Conservation (phyloP, 2,329 filamentous ascomycete genomes). For the Fusarium tricinctum region DNA sequence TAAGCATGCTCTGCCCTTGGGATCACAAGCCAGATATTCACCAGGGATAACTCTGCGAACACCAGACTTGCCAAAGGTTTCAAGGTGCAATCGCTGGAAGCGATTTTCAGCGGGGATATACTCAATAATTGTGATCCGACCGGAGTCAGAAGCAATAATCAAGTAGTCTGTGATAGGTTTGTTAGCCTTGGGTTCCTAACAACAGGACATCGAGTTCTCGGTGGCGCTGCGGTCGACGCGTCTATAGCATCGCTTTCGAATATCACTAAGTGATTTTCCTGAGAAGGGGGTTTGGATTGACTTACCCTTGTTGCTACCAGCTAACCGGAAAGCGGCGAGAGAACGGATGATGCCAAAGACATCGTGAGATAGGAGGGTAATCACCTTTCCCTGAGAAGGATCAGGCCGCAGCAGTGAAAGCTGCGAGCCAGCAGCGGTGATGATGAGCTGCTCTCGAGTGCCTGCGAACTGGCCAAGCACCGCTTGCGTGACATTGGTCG, state of each 20-base stretch:
- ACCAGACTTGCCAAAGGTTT: constrained; percentile 98
- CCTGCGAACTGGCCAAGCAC: constrained; percentile 95
- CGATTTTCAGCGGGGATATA: constrained; percentile 88
- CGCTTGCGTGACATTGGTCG: constrained; percentile 89
- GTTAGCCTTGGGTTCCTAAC: constrained; percentile 48
- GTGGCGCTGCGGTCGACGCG: constrained; percentile 39
- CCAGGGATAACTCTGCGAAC: constrained; percentile 93
- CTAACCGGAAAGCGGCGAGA: constrained; percentile 89
- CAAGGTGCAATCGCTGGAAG: constrained; percentile 90
- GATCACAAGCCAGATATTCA: constrained; percentile 95
- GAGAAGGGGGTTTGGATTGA: constrained; percentile 57
- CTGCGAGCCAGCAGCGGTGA: constrained; percentile 91
- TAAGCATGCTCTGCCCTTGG: constrained; percentile 94
- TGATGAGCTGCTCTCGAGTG: constrained; percentile 97
- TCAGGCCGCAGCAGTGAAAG: constrained; percentile 90
- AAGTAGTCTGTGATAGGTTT: constrained; percentile 80
- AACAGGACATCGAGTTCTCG: constrained; percentile 48
- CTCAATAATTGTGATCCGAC: constrained; percentile 93
- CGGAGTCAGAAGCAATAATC: constrained; percentile 94
- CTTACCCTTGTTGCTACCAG: constrained; percentile 96
- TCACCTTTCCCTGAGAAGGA: constrained; percentile 85
- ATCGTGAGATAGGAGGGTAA: constrained; percentile 89
- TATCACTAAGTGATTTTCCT: constrained; percentile 77
- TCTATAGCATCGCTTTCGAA: constrained; percentile 51
- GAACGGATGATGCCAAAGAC: constrained; percentile 95